Evolutionary conservation across 331 rosid genomes (phyloP), one percentile per base, ranked within the genome.

Genomic region (Pyracantha coccinea): DNA sequence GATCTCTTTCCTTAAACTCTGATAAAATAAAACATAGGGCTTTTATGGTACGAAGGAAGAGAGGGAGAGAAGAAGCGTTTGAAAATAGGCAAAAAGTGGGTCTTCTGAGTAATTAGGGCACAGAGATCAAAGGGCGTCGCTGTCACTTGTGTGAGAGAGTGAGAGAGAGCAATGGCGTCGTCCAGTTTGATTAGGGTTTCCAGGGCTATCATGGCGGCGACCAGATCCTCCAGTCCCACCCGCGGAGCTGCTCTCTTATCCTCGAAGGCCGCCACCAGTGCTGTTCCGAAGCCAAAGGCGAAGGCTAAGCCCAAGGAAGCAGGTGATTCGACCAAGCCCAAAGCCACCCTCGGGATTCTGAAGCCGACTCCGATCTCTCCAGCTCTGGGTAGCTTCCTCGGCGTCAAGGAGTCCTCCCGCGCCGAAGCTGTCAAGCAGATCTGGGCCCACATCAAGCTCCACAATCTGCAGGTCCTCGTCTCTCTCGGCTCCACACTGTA

Each of bases 381-480:
- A 2, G 55, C 82, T 47, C 88, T 87, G 62, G 69, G 78, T 14
- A 59, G 64, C 77, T 87, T 82, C 59, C 79, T 87, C 44, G 89
- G 89, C 72, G 58, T 21, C 54, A n/a, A 82, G 10, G 82, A 87
- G 74, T 41, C 68, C 63, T 78, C 89, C 38, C 88, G 85, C 12
- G 54, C 84, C 13, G 72, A 77, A 3, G 89, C 82, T 17, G 81
- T 84, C 54, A 84, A 85, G 82, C 78, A 75, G 74, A 71, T 87
- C 69, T 84, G 88, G 91, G 66, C 78, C 32, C 75, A 84, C 77
- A 71, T 84, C 81, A 87, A 84, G 87, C 80, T 59, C 55, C 79
- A 87, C 66, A 75, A 80, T 16, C 91, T 82, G 45, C 87, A 87
- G 88, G 88, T 87, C 5, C 45, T 64, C 68, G 12, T 31, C 44